These are phyloP conservation scores for Setomelanomma holmii DNA, from an alignment of 2,329 filamentous ascomycete genomes.

Conservation along the genomic window DNA sequence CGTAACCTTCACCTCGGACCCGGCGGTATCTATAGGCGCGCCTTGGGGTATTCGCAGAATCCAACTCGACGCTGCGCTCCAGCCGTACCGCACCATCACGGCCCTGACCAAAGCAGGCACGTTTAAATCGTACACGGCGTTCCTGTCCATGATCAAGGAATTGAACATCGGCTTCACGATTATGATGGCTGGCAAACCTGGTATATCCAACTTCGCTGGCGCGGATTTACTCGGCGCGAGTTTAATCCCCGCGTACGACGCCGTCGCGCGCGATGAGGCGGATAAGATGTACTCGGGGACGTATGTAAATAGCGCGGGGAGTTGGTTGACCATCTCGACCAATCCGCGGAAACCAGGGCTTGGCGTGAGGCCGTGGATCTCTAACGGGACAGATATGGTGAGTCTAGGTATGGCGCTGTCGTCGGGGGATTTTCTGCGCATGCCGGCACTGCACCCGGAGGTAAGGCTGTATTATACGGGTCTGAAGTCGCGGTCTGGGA, in stretches of 20 bases:
- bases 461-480: too few species aligned
- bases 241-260: constrained; percentile 30
- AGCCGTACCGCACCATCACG: constrained; percentile 29
- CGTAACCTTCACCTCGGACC: constrained; percentile 44
- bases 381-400: constrained; percentile 44
- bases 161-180: constrained; percentile 54
- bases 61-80: constrained; percentile 11
- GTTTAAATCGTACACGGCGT: constrained; percentile 50
- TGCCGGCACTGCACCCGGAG: too few species aligned
- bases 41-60: constrained; percentile 51
- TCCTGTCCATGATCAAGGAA: constrained; percentile 53
- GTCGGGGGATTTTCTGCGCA: too few species aligned
- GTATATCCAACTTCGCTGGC: constrained; percentile 6
- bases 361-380: constrained; percentile 37
- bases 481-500: too few species aligned
- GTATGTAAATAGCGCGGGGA: constrained; percentile 20
- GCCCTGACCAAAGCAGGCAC: constrained; percentile 55
- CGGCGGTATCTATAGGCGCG: constrained; percentile 40
- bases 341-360: constrained; percentile 36
- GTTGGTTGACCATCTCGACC: constrained; percentile 35
- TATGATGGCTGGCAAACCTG: constrained; percentile 39
- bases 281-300: constrained; percentile 32
- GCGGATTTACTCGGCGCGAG: constrained; percentile 18
- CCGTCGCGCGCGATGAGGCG: constrained; percentile 38
- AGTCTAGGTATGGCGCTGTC: too few species aligned